Evolutionary conservation across 208 protist genomes (phyloP), one percentile per base, ranked within the genome.

Genomic region (Crithidia thermophila): DNA sequence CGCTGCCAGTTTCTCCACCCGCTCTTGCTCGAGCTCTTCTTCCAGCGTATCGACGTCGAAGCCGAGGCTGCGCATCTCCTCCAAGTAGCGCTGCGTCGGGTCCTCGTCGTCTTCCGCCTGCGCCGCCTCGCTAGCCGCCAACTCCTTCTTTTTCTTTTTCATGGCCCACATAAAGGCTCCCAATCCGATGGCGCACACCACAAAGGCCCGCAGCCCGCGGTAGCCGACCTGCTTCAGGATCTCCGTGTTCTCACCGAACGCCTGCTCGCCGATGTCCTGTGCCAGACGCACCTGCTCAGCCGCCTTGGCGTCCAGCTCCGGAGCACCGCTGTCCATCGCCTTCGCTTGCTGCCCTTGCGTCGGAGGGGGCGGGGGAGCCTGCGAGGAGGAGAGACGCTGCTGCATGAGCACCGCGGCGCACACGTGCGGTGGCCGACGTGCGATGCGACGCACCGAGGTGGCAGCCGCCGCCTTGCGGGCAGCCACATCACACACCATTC

Each of bases 21-120:
- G 66, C 57, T 86, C 75, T 27, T 74, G 42, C 68, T 78, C 75
- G 53, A 94, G 66, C 64, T 92, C 85, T 61, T 88, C 85, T 77
- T 94, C 88, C 9, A 92, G 63, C 16, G 85, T 89, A 53, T 94
- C 88, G 4, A 94, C 88, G 55, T 94, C 88, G 49, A 94, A 94
- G 25, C 88, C 88, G 14, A 94, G 63, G 1, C 79, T 71, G n/a
- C 88, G 79, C 88, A 94, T 94, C 63, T 92, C 85, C 50, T 91
- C 75, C 28, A 94, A 49, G 61, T 94, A 92, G 40, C 88, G 75
- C 57, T 82, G 64, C 39, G 85, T 92, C 18, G 85, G 81, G 63
- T 92, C 83, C 0, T 80, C 75, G 0, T 75, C 69, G 3, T 53
- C 46, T 6, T 62, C 58, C 3, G 18, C 52, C 18, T 13, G 14